Evolutionary conservation across 495 filamentous ascomycete genomes (phyloP).

Genomic region (Aspergillus sclerotioniger): DNA sequence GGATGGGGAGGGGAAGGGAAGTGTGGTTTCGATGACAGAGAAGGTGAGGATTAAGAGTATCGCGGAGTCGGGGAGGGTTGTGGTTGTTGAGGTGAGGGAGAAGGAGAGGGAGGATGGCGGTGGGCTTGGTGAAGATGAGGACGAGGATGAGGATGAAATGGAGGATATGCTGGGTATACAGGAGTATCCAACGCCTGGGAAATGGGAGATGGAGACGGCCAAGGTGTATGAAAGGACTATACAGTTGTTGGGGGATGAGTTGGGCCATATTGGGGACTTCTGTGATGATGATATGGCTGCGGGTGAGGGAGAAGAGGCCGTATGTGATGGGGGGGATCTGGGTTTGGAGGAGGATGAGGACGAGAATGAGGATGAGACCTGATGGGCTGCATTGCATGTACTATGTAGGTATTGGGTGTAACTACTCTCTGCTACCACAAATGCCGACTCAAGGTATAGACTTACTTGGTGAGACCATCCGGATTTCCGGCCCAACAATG

Average conservation of each 20-base stretch:
- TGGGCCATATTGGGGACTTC: constrained; percentile 39
- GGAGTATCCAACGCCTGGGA: constrained; percentile 23
- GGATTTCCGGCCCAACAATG: too few relatives aligned
- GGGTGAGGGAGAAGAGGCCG: not conserved
- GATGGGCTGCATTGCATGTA: not conserved
- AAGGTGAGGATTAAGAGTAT: constrained; percentile 80
- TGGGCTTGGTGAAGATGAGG: constrained; percentile 34
- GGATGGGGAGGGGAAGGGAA: constrained; percentile 59
- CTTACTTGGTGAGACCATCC: too few relatives aligned
- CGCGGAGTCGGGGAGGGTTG: constrained; percentile 65
- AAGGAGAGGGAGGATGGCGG: constrained; percentile 34
- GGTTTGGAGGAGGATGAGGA: not conserved
- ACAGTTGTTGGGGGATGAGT: constrained; percentile 62
- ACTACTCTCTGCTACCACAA: too few relatives aligned
- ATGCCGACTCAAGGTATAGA: too few relatives aligned
- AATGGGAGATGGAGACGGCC: constrained; percentile 66
- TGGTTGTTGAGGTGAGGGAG: constrained; percentile 55
- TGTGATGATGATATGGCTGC: constrained; percentile 20
- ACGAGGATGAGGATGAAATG: constrained; percentile 35
- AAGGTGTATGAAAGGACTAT: constrained; percentile 78
- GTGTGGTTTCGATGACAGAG: constrained; percentile 60
- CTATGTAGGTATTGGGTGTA: too few relatives aligned
- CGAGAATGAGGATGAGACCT: not conserved
- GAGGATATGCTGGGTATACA: constrained; percentile 28
- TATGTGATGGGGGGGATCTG: not conserved